Evolutionary conservation across 2,329 filamentous ascomycete species (phyloP).

Genomic region (Drechmeria coniospora): DNA sequence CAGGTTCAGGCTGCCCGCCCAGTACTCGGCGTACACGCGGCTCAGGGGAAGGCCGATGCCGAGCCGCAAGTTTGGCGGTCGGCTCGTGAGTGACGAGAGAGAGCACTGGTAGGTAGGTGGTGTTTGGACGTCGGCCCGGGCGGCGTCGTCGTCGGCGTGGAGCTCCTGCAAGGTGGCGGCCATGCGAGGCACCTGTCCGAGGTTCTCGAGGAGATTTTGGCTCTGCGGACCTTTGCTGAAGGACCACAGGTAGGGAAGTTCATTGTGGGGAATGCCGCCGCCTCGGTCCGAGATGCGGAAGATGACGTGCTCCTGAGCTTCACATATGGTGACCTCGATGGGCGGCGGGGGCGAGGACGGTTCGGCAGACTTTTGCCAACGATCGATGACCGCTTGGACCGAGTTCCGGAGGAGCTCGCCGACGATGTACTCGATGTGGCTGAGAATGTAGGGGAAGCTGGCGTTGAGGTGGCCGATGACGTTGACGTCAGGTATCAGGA

Average conservation of each 20-base stretch:
- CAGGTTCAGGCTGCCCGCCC: constrained; percentile 81
- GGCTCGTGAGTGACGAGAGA: constrained; percentile 61
- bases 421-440: constrained; percentile 92
- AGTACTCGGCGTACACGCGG: constrained; percentile 91
- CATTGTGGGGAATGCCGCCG: constrained; percentile 73
- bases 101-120: constrained; percentile 40
- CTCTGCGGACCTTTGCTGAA: constrained; percentile 86
- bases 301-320: constrained; percentile 87
- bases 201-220: constrained; percentile 63
- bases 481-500: constrained; percentile 63
- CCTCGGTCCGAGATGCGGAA: constrained; percentile 92
- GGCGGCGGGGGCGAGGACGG: constrained; percentile 44
- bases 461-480: constrained; percentile 76
- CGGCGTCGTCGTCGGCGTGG: constrained; percentile 30
- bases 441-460: constrained; percentile 91
- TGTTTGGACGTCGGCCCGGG: constrained; percentile 24
- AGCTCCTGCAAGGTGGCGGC: constrained; percentile 88
- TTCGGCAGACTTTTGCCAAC: constrained; percentile 31
- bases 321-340: constrained; percentile 88
- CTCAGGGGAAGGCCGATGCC: constrained; percentile 92
- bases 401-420: constrained; percentile 91
- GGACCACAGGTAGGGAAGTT: constrained; percentile 85
- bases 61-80: constrained; percentile 72
- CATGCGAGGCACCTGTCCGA: constrained; percentile 76
- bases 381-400: constrained; percentile 80